phyloP scores from a whole-genome alignment of 2,329 filamentous ascomycete genomes.

The Nannizziopsis barbatae region DNA sequence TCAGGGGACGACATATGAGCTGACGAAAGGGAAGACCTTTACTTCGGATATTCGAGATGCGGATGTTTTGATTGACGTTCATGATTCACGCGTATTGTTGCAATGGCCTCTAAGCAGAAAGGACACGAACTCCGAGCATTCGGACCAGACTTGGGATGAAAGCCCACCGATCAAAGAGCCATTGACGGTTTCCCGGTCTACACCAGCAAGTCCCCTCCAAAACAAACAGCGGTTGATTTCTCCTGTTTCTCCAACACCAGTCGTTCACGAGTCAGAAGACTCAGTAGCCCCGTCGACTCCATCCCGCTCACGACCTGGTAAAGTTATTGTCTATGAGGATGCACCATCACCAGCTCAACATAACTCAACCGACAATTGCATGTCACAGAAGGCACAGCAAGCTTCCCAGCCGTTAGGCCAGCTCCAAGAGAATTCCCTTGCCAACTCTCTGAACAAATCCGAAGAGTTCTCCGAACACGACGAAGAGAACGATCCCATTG shows the following conservation, averaged over 20 bases:
- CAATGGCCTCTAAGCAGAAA: conserved; percentile 64
- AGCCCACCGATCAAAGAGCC: conserved; percentile 38
- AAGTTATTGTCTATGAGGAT: conserved; percentile 62
- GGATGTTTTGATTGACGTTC: conserved; percentile 91
- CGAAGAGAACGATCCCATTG: conserved; percentile 87
- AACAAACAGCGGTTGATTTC: conserved; percentile 56
- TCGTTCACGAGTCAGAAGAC: conserved; percentile 36
- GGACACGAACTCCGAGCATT: conserved; percentile 42
- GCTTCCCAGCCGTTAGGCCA: conserved; percentile 24
- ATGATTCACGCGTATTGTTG: conserved; percentile 79
- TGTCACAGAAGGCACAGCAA: conserved; percentile 27
- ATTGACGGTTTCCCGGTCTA: conserved; percentile 18
- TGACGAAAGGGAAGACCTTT: conserved; percentile 81
- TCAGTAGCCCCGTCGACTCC: conserved; percentile 35
- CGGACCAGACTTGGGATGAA: conserved; percentile 62
- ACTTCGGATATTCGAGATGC: conserved; percentile 75
- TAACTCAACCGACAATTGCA: conserved; percentile 20
- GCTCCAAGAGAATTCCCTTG: conserved; percentile 25
- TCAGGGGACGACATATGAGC: conserved; percentile 72
- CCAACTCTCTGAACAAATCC: conserved; percentile 28
- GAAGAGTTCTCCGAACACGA: conserved; percentile 68
- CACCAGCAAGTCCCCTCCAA: conserved; percentile 40
- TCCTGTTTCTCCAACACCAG: conserved; percentile 62
- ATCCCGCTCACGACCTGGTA: conserved; percentile 34
- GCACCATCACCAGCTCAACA: conserved; percentile 44